These are phyloP conservation scores for Yueomyces sp. DNA, from an alignment of 1,139 yeast genomes.

Conservation along the genomic window DNA sequence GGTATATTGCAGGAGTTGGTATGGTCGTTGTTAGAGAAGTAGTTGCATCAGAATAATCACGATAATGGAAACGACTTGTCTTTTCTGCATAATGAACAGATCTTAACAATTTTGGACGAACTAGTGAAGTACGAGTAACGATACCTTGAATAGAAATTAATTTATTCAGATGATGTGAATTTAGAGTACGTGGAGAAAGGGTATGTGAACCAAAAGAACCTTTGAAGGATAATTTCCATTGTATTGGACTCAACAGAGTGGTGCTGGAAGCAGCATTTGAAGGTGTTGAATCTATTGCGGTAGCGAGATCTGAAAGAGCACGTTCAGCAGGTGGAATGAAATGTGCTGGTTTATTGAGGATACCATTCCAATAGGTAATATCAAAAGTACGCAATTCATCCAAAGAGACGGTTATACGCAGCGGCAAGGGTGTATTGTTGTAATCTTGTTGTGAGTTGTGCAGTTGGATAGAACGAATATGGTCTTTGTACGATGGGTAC, in stretches of 20 bases:
- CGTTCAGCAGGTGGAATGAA: conserved; percentile 81
- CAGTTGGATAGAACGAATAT: conserved; percentile 39
- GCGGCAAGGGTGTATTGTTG: conserved; percentile 32
- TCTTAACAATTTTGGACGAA: conserved; percentile 81
- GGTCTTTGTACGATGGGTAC: conserved; percentile 51
- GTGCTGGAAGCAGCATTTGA: conserved; percentile 4
- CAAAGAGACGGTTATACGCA: conserved; percentile 61
- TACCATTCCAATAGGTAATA: conserved; percentile 64
- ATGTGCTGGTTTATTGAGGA: conserved; percentile 69
- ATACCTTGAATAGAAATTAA: conserved; percentile 90
- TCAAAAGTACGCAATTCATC: conserved; percentile 87
- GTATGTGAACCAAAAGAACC: conserved; percentile 90
- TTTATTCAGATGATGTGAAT: conserved; percentile 63
- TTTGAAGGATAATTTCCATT: conserved; percentile 49
- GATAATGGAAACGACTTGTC: conserved; percentile 72
- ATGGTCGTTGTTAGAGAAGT: conserved; percentile 55
- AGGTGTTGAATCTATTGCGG: conserved; percentile 44
- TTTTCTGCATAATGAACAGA: conserved; percentile 90
- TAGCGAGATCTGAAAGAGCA: conserved; percentile 72
- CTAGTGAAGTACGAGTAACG: conserved; percentile 85
- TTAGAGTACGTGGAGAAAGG: conserved; percentile 79
- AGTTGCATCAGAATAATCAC: conserved; percentile 89
- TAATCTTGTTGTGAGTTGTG: conserved; percentile 32
- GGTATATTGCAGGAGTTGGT: conserved; percentile 83
- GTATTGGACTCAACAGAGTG: conserved; percentile 5